Evolutionary conservation across 2,329 filamentous ascomycete genomes (phyloP).

Genomic region (Paecilomyces niveus): DNA sequence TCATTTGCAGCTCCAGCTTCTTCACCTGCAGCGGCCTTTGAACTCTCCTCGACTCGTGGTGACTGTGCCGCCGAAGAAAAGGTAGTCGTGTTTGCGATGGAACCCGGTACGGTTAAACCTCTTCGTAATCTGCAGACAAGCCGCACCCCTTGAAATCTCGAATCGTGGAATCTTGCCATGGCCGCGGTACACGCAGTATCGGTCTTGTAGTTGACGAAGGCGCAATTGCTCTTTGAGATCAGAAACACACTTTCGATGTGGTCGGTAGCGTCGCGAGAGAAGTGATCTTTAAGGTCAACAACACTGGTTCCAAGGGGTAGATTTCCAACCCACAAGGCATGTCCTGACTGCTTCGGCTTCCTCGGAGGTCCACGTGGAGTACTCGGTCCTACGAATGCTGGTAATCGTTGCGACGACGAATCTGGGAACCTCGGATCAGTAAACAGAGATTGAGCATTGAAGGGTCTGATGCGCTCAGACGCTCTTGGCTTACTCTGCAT

Average conservation of each 20-base stretch:
- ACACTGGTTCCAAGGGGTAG: constrained; percentile 76
- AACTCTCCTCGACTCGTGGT: constrained; percentile 21
- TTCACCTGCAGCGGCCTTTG: constrained; percentile 5
- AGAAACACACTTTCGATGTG: constrained; percentile 85
- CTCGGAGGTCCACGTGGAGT: constrained; percentile 56
- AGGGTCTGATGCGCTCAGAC: neutral
- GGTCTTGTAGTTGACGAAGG: constrained; percentile 89
- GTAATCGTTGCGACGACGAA: neutral
- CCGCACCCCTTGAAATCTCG: constrained; percentile 75
- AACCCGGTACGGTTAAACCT: constrained; percentile 38
- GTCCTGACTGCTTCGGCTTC: constrained; percentile 65
- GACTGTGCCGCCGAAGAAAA: constrained; percentile 46
- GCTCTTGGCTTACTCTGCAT: constrained; percentile 14
- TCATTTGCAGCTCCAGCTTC: constrained; percentile 6
- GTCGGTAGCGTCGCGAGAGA: constrained; percentile 66
- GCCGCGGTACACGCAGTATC: constrained; percentile 68
- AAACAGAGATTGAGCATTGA: neutral
- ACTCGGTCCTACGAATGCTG: constrained; percentile 14
- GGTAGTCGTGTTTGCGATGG: constrained; percentile 13
- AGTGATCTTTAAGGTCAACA: constrained; percentile 81
- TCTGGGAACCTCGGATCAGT: constrained; percentile 1
- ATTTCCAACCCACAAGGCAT: constrained; percentile 95
- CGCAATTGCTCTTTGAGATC: constrained; percentile 95
- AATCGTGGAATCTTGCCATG: constrained; percentile 82
- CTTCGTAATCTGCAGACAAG: constrained; percentile 76